Evolutionary conservation across 345 rosid genomes (phyloP).

Genomic region (Camelina laxa): DNA sequence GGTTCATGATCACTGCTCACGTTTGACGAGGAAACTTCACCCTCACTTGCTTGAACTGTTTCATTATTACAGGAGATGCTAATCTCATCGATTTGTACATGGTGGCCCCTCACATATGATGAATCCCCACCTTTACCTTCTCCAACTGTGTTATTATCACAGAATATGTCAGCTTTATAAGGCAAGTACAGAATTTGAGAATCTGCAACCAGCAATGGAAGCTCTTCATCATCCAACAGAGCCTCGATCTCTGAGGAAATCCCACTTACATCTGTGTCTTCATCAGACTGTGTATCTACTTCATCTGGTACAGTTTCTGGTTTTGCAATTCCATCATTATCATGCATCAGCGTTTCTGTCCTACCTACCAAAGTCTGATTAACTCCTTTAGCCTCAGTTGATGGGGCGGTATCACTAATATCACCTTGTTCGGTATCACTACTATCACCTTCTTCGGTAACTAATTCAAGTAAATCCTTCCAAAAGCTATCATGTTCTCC

Average conservation of each 20-base stretch:
- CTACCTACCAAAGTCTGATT: constrained; percentile 46
- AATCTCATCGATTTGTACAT: constrained; percentile 47
- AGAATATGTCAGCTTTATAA: constrained; percentile 52
- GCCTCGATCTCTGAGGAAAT: constrained; percentile 39
- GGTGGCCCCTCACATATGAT: constrained; percentile 47
- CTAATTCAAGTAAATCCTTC: constrained; percentile 29
- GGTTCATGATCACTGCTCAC: background rate
- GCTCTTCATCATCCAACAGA: constrained; percentile 64
- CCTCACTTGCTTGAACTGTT: background rate
- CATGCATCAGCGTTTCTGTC: constrained; percentile 31
- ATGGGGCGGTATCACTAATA: constrained; percentile 17
- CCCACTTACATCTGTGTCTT: constrained; percentile 39
- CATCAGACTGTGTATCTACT: constrained; percentile 47
- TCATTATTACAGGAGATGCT: background rate
- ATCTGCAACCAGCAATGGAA: constrained; percentile 58
- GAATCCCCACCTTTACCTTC: constrained; percentile 60
- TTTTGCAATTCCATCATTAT: constrained; percentile 31
- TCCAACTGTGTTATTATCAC: constrained; percentile 35
- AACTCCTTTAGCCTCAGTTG: constrained; percentile 30
- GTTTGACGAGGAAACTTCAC: background rate
- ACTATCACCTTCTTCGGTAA: constrained; percentile 13
- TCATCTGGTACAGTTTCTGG: constrained; percentile 47
- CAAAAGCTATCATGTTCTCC: constrained; percentile 28
- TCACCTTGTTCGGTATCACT: constrained; percentile 28
- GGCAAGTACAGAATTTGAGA: constrained; percentile 78